Conservation (phyloP, 2,329 filamentous ascomycete genomes). For the Aspergillus transmontanensis region DNA sequence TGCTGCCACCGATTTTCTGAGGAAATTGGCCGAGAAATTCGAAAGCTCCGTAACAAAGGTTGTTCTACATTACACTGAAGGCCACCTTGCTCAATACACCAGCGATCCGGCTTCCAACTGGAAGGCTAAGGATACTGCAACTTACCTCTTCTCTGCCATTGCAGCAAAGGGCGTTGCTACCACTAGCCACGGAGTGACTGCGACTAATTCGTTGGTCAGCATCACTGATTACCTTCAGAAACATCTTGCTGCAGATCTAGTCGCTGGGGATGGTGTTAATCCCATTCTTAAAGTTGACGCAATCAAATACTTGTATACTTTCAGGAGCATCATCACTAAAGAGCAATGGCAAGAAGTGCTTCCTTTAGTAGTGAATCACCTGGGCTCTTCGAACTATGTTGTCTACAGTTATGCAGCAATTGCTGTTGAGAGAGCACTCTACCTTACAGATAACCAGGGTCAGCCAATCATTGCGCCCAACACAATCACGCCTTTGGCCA, state of each 20-base stretch:
- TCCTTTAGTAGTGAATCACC: conserved; percentile 84
- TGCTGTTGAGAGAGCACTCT: conserved; percentile 89
- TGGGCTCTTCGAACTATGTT: conserved; percentile 88
- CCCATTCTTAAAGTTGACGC: conserved; percentile 95
- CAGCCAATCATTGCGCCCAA: conserved; percentile 77
- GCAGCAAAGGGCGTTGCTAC: conserved; percentile 90
- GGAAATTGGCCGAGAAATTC: conserved; percentile 85
- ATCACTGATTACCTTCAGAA: conserved; percentile 95
- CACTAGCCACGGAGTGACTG: conserved; percentile 84
- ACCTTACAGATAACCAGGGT: conserved; percentile 73
- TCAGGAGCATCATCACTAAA: conserved; percentile 90
- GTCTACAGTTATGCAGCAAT: conserved; percentile 98
- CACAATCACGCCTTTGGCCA: conserved; percentile 78
- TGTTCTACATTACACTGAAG: conserved; percentile 83
- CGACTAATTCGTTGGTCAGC: conserved; percentile 82
- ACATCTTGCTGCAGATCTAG: conserved; percentile 84
- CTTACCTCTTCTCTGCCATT: conserved; percentile 92
- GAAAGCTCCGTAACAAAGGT: conserved; percentile 81
- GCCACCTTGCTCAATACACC: conserved; percentile 75
- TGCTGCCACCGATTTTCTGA: conserved; percentile 91
- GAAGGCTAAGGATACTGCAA: conserved; percentile 98
- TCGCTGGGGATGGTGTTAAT: conserved; percentile 68
- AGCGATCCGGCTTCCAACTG: conserved; percentile 72
- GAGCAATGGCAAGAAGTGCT: conserved; percentile 91
- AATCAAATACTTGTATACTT: conserved; percentile 96